phyloP scores from a whole-genome alignment of 2,329 filamentous ascomycete genomes.

The Monosporascus cannonballus region DNA sequence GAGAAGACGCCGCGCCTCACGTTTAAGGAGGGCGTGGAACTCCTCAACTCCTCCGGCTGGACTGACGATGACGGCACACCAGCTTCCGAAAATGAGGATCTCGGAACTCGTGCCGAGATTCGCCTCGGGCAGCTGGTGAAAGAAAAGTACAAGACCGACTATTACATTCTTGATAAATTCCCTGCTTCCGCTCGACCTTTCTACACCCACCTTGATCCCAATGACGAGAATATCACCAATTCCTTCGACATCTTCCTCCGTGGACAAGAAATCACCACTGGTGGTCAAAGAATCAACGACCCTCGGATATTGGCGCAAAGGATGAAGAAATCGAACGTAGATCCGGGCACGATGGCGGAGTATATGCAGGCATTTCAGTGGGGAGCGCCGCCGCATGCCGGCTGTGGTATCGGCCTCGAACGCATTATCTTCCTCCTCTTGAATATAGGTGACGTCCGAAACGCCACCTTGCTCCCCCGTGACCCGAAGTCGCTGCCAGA shows the following conservation, averaged over 20 bases:
- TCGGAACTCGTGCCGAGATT: slow-evolving; percentile 82
- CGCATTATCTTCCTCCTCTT: slow-evolving; percentile 82
- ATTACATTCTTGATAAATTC: slow-evolving; percentile 93
- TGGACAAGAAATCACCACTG: slow-evolving; percentile 87
- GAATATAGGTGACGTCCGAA: slow-evolving; percentile 80
- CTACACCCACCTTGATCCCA: slow-evolving; percentile 78
- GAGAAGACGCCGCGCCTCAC: slow-evolving; percentile 78
- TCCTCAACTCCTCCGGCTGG: slow-evolving; percentile 76
- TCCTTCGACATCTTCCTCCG: slow-evolving; percentile 94
- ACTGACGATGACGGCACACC: slow-evolving; percentile 68
- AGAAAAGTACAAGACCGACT: slow-evolving; percentile 82
- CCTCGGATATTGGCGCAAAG: slow-evolving; percentile 66
- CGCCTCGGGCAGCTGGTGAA: slow-evolving; percentile 78
- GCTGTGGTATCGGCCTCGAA: slow-evolving; percentile 85
- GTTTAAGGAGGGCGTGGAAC: slow-evolving; percentile 71
- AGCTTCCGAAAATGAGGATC: slow-evolving; percentile 68
- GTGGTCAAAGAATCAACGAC: slow-evolving; percentile 89
- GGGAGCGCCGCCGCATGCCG: slow-evolving; percentile 83
- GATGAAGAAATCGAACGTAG: slow-evolving; percentile 70
- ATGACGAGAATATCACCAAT: slow-evolving; percentile 56
- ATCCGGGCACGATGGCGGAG: slow-evolving; percentile 79
- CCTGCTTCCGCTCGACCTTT: slow-evolving; percentile 79
- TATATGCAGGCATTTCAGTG: slow-evolving; percentile 86
- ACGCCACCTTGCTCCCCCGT: slow-evolving; percentile 80
- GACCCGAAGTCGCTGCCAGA: slow-evolving; percentile 82